Conservation (phyloP, 2,329 filamentous ascomycete genomes). For the Pseudopyricularia cyperi region DNA sequence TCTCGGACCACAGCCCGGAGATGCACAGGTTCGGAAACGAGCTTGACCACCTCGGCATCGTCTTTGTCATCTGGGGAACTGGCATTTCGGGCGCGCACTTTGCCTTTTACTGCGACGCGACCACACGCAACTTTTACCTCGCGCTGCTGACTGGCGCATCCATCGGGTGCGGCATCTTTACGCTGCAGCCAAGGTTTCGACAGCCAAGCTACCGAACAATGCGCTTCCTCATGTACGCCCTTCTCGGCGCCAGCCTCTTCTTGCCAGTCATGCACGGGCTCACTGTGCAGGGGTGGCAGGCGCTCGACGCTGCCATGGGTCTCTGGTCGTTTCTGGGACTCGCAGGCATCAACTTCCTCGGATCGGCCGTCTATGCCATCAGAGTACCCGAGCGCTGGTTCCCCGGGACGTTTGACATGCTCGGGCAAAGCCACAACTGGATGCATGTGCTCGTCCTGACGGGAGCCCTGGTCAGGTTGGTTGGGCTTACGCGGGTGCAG, state of each 20-base stretch:
- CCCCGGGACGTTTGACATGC: conserved; percentile 12
- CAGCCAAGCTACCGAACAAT: conserved; percentile 12
- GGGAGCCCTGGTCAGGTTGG: conserved; percentile 1
- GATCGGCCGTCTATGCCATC: conserved; percentile 13
- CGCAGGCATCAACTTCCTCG: conserved; percentile 14
- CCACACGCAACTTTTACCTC: conserved; percentile 9
- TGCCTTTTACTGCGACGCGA: conserved; percentile 12
- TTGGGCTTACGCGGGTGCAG: background rate
- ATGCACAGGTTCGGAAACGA: conserved; percentile 15
- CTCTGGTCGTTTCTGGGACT: conserved; percentile 14
- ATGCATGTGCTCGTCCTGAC: conserved; percentile 10
- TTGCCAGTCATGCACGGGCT: conserved; percentile 12
- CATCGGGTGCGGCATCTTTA: conserved; percentile 12
- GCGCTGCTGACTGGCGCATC: conserved; percentile 11
- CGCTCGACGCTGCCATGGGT: conserved; percentile 11
- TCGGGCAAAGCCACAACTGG: conserved; percentile 15
- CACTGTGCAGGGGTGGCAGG: conserved; percentile 6
- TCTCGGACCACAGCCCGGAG: conserved; percentile 15
- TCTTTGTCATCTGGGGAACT: conserved; percentile 15
- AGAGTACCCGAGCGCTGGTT: conserved; percentile 17
- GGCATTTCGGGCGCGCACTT: conserved; percentile 13
- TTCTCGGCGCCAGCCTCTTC: conserved; percentile 12
- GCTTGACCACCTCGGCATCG: conserved; percentile 17
- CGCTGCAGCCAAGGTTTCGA: conserved; percentile 13
- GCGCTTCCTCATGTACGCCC: conserved; percentile 12